Base-by-base conservation (phyloP, 2,329 filamentous ascomycete species). In the Ascochyta pisi region DNA sequence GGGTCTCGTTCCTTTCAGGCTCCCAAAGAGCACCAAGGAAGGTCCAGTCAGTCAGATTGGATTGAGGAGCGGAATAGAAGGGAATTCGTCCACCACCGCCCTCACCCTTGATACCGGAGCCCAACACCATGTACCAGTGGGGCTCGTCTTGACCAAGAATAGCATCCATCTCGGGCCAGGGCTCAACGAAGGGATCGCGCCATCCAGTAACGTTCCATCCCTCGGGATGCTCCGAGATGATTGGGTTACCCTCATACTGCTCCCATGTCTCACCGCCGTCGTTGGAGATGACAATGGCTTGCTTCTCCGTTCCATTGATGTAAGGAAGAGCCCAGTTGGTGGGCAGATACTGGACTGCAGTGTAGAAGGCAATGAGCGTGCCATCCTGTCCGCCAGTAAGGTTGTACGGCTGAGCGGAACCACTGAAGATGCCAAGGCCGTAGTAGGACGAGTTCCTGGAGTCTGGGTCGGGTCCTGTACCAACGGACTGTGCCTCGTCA, bases 351-450 rank as follows among this genome's bases (percentile, higher is more conserved):
- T 74, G 75, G 3, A 81, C 79, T 2, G 77, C 78, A 2, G 81
- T 82, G 67, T 82, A 83, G 54, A 82, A 78, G 13, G 75, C 64
- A 12, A 79, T 71, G 2, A 82, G 73, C 6, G 79, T 79, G 35
- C 79, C 79, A 57, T 82, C 75, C 35, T 74, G 63, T 53, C 81
- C 76, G 29, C 81, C 81, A 4, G 76, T 61, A 0, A 81, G 66
- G 12, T 82, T 82, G 7, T 81, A 78, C 1, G 82, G 79, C 57
- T 80, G 77, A 4, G 77, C 76, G 34, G 80, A 82, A 3, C 83
- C 83, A 4, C 79, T 82, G 65, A 84, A 84, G 29, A 84, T 79
- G 0, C 82, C 82, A 12, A 83, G 72, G 1, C 78, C 74, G 53
- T 84, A 80, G 62, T 84, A 84, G 7, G 72, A 69, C 37, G 73